Evolutionary conservation across 1,139 yeast genomes (phyloP).

Genomic region (Hemisphaericaspora xylofermentans): DNA sequence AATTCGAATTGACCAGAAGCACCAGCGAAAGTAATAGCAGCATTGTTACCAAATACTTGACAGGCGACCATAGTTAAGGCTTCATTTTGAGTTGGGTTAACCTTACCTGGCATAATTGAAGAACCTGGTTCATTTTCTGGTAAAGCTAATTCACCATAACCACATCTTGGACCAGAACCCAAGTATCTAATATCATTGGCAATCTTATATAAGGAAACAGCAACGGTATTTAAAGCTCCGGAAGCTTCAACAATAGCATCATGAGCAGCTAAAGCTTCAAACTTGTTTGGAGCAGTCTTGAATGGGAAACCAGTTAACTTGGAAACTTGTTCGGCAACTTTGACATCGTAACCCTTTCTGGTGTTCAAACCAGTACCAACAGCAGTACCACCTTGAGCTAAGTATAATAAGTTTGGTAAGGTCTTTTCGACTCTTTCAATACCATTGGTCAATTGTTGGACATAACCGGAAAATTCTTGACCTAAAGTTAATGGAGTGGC

Average conservation of each 20-base stretch:
- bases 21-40: conserved; percentile 94
- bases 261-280: conserved; percentile 98
- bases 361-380: conserved; percentile 99
- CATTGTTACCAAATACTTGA: conserved; percentile 95
- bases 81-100: conserved; percentile 98
- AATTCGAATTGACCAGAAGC: conserved; percentile 98
- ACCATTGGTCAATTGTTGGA: conserved; percentile 88
- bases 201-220: conserved; percentile 89
- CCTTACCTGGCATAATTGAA: conserved; percentile 99
- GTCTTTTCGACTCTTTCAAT: conserved; percentile 78
- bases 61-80: conserved; percentile 98
- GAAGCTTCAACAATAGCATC: conserved; percentile 97
- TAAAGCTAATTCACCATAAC: conserved; percentile 90
- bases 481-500: conserved; percentile 98
- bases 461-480: conserved; percentile 97
- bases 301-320: conserved; percentile 84
- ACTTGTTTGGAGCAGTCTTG: conserved; percentile 96
- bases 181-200: conserved; percentile 97
- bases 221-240: conserved; percentile 95
- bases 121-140: conserved; percentile 99
- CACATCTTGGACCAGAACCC: conserved; percentile 99
- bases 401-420: conserved; percentile 70
- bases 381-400: conserved; percentile 99
- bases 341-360: conserved; percentile 80
- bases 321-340: conserved; percentile 77